Evolutionary conservation across 2,329 filamentous ascomycete genomes (phyloP), one percentile per base, ranked within the genome.

Genomic region (Apiospora aurea): DNA sequence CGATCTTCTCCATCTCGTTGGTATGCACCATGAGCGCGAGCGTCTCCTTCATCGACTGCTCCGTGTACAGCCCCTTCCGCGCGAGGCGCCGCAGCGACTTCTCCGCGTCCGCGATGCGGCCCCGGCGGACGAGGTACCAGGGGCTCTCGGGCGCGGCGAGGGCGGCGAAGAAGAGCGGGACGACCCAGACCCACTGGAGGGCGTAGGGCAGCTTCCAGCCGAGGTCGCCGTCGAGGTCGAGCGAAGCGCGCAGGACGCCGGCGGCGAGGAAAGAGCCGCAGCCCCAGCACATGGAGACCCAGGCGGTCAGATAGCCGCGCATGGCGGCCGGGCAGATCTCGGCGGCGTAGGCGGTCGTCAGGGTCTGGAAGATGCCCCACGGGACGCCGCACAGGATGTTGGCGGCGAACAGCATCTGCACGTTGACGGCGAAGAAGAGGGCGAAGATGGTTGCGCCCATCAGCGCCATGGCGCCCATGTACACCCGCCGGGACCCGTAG

Each of bases 251-350:
- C 1, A 84, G 85, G 46, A 86, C 82, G 6, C 82, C 83, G 70
- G 86, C 85, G 5, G 82, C 88, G 2, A 91, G 81, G 6, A 91
- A 83, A 76, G 91, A 89, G 0, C 89, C 89, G n/a, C 89, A 88
- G 57, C 90, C 89, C 79, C 90, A 91, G 76, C 88, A 90, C 49
- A 91, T 80, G 75, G 91, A 91, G 72, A 90, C 87, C 71, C 87
- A 91, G 44, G 86, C 86, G 0, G 89, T 91, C 26, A 91, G 80
- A 64, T 88, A 84, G 34, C 87, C 88, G 38, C 90, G 85, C 57
- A 92, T 83, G 1, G 86, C 85, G 41, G 88, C 82, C 1, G 89
- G 90, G 57, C 88, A 89, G 11, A 91, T 87, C 78, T 92, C 89
- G 0, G 87, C 87, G 10, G 88, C 88, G 75, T 91, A 91, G 0